These are phyloP conservation scores for Rhytidiadelphus loreus DNA, from an alignment of 225 moss, liverwort and hornwort genomes.

Conservation along the genomic window DNA sequence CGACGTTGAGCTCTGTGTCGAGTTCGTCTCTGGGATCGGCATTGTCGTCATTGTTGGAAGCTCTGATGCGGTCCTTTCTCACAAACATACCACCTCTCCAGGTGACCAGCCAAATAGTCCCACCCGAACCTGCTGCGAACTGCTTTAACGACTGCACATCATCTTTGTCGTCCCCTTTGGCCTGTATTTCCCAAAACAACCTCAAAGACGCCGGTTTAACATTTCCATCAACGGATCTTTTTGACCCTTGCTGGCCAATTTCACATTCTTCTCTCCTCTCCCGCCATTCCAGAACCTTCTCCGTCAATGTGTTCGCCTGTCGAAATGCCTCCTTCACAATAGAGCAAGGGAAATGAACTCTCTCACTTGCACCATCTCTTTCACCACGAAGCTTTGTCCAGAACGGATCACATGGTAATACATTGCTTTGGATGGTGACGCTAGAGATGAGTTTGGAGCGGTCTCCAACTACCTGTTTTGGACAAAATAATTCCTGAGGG, in stretches of 20 bases:
- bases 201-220: neutral
- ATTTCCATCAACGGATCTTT: neutral
- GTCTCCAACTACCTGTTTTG: neutral
- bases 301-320: neutral
- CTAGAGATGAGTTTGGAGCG: neutral
- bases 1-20: neutral
- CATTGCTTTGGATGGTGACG: conserved; percentile 4
- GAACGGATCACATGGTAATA: conserved; percentile 1
- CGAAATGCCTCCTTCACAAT: neutral
- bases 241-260: neutral
- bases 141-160: neutral
- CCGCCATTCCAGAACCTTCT: neutral
- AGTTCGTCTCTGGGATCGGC: neutral
- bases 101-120: neutral
- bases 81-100: conserved; percentile 11
- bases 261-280: neutral
- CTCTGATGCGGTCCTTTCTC: neutral
- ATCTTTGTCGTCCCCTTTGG: neutral
- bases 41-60: neutral
- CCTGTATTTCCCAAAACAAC: neutral
- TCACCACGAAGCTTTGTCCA: neutral
- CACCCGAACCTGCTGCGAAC: neutral
- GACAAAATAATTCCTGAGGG: neutral
- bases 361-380: neutral
- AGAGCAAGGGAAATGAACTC: neutral